Conservation (phyloP, 441 rosid genomes). For the Jatropha multifida region DNA sequence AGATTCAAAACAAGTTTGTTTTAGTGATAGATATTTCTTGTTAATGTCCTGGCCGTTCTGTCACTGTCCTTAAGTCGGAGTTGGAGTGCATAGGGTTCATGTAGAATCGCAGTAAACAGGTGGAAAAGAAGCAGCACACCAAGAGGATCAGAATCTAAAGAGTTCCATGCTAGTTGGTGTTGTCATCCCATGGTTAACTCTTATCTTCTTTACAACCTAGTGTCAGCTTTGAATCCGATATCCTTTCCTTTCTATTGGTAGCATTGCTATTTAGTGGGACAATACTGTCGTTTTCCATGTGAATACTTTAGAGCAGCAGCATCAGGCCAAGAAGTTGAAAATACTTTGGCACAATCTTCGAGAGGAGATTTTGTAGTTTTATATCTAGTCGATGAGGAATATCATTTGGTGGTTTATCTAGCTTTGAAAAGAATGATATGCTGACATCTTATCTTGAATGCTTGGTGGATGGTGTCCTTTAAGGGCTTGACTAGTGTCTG, state of each 20-base stretch:
- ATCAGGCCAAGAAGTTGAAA: background rate
- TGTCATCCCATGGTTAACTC: no score
- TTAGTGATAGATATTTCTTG: background rate
- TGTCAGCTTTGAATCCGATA: background rate
- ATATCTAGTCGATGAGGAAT: background rate
- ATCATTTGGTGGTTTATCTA: no score
- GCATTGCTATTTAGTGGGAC: background rate
- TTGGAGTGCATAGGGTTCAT: background rate
- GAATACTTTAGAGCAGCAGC: conserved; percentile 1
- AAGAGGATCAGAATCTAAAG: background rate
- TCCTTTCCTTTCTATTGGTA: background rate
- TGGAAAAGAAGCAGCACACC: background rate
- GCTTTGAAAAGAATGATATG: background rate
- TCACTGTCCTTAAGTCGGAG: background rate
- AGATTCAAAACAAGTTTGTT: background rate
- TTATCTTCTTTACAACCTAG: no score
- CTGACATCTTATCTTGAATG: background rate
- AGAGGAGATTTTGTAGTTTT: background rate
- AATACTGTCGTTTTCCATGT: background rate
- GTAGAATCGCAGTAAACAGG: background rate
- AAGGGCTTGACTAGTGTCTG: background rate
- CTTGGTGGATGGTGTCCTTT: background rate
- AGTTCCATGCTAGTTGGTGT: no score
- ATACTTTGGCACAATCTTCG: background rate
- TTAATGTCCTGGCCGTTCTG: background rate